phyloP scores from a whole-genome alignment of 257 asterid genomes.

The Przewalskia tangutica region DNA sequence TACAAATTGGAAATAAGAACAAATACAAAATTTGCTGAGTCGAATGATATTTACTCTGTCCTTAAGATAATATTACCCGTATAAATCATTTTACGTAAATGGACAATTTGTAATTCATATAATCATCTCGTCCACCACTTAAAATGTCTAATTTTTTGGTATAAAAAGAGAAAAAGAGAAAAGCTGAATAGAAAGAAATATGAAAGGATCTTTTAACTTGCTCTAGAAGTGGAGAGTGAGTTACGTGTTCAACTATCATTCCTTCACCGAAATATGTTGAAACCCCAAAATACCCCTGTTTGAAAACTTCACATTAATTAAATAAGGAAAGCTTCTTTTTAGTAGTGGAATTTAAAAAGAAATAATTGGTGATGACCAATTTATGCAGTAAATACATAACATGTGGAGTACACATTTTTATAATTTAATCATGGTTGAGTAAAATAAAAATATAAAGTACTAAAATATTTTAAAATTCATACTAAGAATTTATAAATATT shows the following conservation, averaged over 20 bases:
- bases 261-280: not conserved
- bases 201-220: not conserved
- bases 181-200: not conserved
- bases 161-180: too few relatives aligned
- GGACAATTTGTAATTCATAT: too few relatives aligned
- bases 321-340: not conserved
- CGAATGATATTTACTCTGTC: too few relatives aligned
- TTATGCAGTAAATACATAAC: too few relatives aligned
- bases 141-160: not conserved
- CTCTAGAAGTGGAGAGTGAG: not conserved
- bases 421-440: not conserved
- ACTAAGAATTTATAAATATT: not conserved
- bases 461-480: not conserved
- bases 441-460: not conserved
- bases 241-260: not conserved
- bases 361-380: too few relatives aligned
- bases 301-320: not conserved
- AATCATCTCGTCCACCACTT: not conserved
- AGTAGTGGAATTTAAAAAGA: too few relatives aligned
- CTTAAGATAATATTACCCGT: too few relatives aligned
- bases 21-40: too few relatives aligned
- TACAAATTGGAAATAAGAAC: too few relatives aligned
- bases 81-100: too few relatives aligned
- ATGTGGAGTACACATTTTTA: not conserved
- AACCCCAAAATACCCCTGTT: not conserved